Percentiles rank a stretch among this genome's conserved stretches.
These are phyloP conservation scores for Aspergillus aculeatus DNA, from an alignment of 2,329 filamentous ascomycete species.

Conservation along the genomic window DNA sequence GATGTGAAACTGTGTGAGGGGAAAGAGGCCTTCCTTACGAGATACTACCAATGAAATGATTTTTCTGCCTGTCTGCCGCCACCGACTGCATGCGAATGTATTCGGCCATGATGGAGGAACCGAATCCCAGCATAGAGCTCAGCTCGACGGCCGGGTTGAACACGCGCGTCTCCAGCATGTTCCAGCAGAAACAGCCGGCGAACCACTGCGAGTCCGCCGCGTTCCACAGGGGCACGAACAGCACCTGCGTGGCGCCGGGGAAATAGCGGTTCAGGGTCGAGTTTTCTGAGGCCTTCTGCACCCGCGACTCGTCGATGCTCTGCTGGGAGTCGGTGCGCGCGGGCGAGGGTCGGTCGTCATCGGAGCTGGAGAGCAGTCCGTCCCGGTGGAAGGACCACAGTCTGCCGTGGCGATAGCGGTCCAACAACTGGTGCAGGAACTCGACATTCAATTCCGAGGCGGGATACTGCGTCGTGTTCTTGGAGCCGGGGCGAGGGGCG, in stretches of 20 bases:
- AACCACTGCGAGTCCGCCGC: constrained; percentile 49
- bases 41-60: constrained; percentile 46
- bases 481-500: constrained; percentile 29
- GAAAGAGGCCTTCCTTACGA: constrained; percentile 22
- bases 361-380: constrained; percentile 44
- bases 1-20: too few species aligned
- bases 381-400: constrained; percentile 50
- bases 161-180: constrained; percentile 35
- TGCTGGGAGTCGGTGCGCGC: constrained; percentile 7
- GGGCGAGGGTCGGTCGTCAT: constrained; percentile 38
- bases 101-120: constrained; percentile 45
- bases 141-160: constrained; percentile 40
- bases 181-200: constrained; percentile 48
- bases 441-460: constrained; percentile 32
- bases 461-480: constrained; percentile 20
- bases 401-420: constrained; percentile 48
- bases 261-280: constrained; percentile 46
- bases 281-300: constrained; percentile 38
- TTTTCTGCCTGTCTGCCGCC: constrained; percentile 45
- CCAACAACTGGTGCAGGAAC: constrained; percentile 38
- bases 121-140: constrained; percentile 43
- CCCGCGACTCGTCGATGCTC: constrained; percentile 24
- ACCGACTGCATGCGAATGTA: constrained; percentile 43
- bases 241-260: constrained; percentile 47
- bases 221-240: constrained; percentile 55